Percentiles rank a stretch among this genome's conserved stretches.
These are phyloP conservation scores for Hypoxylon fuscum DNA, from an alignment of 495 filamentous ascomycete species.

Conservation along the genomic window DNA sequence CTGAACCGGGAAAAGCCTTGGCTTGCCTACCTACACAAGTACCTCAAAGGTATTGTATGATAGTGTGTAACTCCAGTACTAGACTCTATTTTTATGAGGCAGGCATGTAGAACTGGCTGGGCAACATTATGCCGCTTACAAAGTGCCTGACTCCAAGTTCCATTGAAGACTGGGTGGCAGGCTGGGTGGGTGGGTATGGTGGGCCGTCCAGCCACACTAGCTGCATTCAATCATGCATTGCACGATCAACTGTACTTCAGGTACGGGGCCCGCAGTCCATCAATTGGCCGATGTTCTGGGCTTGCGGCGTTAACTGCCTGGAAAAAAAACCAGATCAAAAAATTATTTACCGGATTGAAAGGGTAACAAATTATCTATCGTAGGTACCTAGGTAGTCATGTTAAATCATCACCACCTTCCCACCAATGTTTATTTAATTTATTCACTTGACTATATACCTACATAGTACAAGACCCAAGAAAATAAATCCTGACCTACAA, in stretches of 20 bases:
- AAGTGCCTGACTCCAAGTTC: no score
- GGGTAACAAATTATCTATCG: no score
- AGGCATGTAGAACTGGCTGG: slow-evolving; percentile 1
- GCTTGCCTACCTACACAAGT: slow-evolving; percentile 19
- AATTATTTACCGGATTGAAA: no score
- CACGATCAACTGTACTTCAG: slow-evolving; percentile 30
- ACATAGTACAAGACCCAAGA: no score
- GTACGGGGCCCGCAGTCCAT: slow-evolving; percentile 14
- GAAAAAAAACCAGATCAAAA: no score
- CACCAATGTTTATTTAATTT: slow-evolving; percentile 11
- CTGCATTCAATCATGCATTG: slow-evolving; percentile 38
- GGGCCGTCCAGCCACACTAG: slow-evolving; percentile 25
- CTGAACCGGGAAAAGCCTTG: slow-evolving; percentile 19
- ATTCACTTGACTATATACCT: no score
- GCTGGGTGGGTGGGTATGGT: slow-evolving; percentile 6
- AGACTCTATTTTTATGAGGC: slow-evolving; percentile 36
- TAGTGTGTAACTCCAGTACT: slow-evolving; percentile 19
- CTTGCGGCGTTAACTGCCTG: slow-evolving; percentile 19
- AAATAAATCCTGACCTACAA: not conserved
- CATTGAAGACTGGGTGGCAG: slow-evolving; percentile 1
- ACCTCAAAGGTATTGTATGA: slow-evolving; percentile 19
- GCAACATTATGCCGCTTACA: no score
- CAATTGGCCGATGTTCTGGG: slow-evolving; percentile 32
- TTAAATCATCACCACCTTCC: slow-evolving; percentile 2
- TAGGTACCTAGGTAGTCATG: no score